Evolutionary conservation across 306 rosid species (phyloP).

Genomic region (Argentina anserina): DNA sequence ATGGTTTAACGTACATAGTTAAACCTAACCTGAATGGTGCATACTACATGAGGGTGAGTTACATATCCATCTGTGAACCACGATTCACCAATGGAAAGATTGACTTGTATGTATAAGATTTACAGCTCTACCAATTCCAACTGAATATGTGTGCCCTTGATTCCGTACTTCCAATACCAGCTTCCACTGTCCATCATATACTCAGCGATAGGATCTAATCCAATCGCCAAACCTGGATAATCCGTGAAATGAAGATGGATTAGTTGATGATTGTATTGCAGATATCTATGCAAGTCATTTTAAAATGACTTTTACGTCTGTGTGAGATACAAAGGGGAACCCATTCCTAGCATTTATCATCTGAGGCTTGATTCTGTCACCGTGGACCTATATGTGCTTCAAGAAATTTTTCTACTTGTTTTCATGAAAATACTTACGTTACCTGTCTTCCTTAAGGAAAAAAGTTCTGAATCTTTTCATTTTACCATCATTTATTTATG

Average conservation of each 20-base stretch:
- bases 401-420: background rate
- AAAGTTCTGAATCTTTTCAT: background rate
- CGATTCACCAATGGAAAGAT: slow-evolving; percentile 60
- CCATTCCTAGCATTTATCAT: background rate
- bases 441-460: background rate
- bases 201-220: slow-evolving; percentile 51
- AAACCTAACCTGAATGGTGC: slow-evolving; percentile 38
- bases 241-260: slow-evolving; percentile 8
- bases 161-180: slow-evolving; percentile 84
- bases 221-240: slow-evolving; percentile 49
- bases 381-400: background rate
- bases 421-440: background rate
- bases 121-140: slow-evolving; percentile 60
- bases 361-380: slow-evolving; percentile 1
- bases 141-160: slow-evolving; percentile 55
- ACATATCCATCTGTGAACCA: slow-evolving; percentile 62
- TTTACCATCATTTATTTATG: background rate
- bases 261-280: background rate
- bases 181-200: slow-evolving; percentile 68
- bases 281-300: background rate
- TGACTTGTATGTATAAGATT: slow-evolving; percentile 8
- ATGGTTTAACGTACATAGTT: slow-evolving; percentile 59
- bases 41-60: slow-evolving; percentile 30
- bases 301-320: background rate
- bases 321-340: background rate